Percentiles rank a stretch among this genome's conserved stretches.
Evolutionary conservation across 176 grass and related monocot genomes (phyloP).

Genomic region (Carex cristatella): DNA sequence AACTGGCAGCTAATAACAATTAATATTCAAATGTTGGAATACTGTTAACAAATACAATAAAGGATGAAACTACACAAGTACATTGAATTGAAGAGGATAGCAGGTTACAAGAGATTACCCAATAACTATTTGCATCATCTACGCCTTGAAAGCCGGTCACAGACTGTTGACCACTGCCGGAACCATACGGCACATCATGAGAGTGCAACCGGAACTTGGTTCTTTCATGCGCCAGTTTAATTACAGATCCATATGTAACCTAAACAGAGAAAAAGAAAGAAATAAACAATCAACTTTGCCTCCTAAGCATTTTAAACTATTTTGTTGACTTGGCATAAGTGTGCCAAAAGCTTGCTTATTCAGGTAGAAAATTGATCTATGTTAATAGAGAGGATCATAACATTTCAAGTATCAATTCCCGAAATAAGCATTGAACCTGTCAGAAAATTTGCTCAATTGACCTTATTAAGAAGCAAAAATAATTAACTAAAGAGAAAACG

Average conservation of each 20-base stretch:
- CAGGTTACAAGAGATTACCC: slow-evolving; percentile 39
- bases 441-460: neutral
- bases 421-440: neutral
- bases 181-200: slow-evolving; percentile 81
- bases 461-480: neutral
- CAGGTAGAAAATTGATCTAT: neutral
- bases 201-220: slow-evolving; percentile 71
- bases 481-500: neutral
- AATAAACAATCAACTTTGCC: neutral
- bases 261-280: slow-evolving; percentile 24
- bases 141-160: slow-evolving; percentile 73
- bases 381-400: neutral
- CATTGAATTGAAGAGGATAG: neutral
- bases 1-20: neutral
- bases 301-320: neutral
- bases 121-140: slow-evolving; percentile 77
- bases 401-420: neutral
- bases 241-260: slow-evolving; percentile 62
- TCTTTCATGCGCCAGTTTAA: slow-evolving; percentile 70
- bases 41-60: neutral
- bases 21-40: neutral
- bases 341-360: neutral
- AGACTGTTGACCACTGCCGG: slow-evolving; percentile 74
- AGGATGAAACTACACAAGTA: neutral
- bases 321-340: neutral